These are phyloP conservation scores for Cymbopogon flexuosus DNA, from an alignment of 202 grass and related monocot species.

Conservation along the genomic window DNA sequence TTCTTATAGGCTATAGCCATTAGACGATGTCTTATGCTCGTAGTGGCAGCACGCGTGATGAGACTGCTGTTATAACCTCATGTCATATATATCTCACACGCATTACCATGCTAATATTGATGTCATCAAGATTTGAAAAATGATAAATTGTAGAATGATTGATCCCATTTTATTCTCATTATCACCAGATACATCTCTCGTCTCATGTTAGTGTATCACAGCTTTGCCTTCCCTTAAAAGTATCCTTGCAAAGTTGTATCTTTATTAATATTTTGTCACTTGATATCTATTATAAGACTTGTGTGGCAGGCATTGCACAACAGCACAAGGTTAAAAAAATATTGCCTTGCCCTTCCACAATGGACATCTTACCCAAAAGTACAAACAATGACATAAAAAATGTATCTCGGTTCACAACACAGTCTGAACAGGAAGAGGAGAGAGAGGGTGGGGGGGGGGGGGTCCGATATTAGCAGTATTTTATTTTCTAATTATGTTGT, in stretches of 20 bases:
- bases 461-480: not conserved
- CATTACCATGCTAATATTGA: not conserved
- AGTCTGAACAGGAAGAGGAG: not conserved
- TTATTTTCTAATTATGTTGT: constrained; percentile 13
- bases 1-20: constrained; percentile 13
- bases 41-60: not conserved
- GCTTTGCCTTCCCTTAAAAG: not conserved
- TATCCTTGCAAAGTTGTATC: not conserved
- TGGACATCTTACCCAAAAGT: not conserved
- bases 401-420: not conserved
- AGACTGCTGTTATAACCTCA: constrained; percentile 20
- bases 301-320: not conserved
- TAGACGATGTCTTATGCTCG: not conserved
- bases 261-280: not conserved
- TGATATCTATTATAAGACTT: not conserved
- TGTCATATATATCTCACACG: not conserved
- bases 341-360: not conserved
- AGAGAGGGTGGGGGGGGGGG: too few relatives aligned
- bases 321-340: not conserved
- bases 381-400: not conserved
- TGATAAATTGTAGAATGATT: not conserved
- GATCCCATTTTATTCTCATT: not conserved
- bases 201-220: not conserved
- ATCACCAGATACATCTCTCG: not conserved
- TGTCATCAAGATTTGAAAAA: not conserved